A percentile compares a stretch with the other conserved stretches of the same genome.
These are phyloP conservation scores for Phytophthora cactorum DNA, from an alignment of 352 stramenopile genomes.

Conservation along the genomic window DNA sequence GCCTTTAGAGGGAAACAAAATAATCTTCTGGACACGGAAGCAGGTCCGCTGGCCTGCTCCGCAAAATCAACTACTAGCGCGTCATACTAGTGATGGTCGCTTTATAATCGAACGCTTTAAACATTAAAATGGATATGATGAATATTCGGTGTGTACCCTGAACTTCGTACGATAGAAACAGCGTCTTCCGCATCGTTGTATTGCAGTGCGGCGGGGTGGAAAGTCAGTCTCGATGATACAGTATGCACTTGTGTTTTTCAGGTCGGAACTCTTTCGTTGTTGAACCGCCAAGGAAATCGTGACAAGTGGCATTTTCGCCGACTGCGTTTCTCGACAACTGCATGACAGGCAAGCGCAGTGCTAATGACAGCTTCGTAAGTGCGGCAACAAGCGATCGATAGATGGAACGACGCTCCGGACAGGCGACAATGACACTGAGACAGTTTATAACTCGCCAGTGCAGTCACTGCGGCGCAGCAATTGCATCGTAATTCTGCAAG, in stretches of 20 bases:
- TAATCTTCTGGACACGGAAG: no score
- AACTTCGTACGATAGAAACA: neutral
- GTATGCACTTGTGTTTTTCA: neutral
- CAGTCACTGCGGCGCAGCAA: neutral
- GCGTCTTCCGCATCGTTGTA: neutral
- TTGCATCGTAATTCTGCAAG: no score
- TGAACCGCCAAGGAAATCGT: slow-evolving; percentile 14
- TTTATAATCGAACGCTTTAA: no score
- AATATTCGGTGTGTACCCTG: no score
- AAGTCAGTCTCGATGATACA: neutral
- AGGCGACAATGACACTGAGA: slow-evolving; percentile 11
- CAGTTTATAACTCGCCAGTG: slow-evolving; percentile 2
- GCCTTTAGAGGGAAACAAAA: no score
- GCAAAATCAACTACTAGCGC: no score
- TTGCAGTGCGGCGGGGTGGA: neutral
- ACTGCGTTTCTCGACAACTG: slow-evolving; percentile 9
- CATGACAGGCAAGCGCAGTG: neutral
- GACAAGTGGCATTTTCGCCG: slow-evolving; percentile 26
- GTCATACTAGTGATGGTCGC: no score
- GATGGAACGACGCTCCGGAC: slow-evolving; percentile 3
- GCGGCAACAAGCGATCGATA: slow-evolving; percentile 14
- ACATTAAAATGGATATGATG: no score
- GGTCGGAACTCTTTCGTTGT: slow-evolving; percentile 7
- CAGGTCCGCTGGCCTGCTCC: no score
- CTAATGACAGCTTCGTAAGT: neutral